These are phyloP conservation scores for Fusarium nanum DNA, from an alignment of 2,329 filamentous ascomycete genomes.

Conservation along the genomic window DNA sequence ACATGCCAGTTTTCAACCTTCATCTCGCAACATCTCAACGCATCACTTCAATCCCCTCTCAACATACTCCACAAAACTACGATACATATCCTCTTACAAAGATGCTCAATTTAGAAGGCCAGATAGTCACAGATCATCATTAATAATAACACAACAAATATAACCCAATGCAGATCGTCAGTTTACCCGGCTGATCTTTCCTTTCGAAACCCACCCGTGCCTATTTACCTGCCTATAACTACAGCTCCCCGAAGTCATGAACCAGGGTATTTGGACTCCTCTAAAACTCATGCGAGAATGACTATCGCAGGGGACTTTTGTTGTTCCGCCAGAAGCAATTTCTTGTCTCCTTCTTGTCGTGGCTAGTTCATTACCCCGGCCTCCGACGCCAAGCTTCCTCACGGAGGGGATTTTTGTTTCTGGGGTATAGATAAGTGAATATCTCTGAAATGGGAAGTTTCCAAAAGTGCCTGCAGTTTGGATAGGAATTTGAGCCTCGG, in stretches of 20 bases:
- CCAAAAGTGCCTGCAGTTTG: not conserved
- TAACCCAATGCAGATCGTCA: not conserved
- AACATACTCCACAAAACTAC: not conserved
- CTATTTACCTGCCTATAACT: not conserved
- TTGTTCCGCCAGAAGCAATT: not conserved
- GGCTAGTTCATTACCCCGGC: slow-evolving; percentile 23
- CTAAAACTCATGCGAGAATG: slow-evolving; percentile 4
- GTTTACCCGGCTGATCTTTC: not conserved
- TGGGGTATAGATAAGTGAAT: slow-evolving; percentile 13
- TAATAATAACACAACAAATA: not conserved
- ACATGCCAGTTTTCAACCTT: not conserved
- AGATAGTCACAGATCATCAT: not conserved
- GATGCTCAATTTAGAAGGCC: not conserved
- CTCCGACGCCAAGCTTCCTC: slow-evolving; percentile 10
- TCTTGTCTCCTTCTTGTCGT: slow-evolving; percentile 29
- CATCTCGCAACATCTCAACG: not conserved
- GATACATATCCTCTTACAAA: not conserved
- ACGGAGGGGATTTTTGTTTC: not conserved
- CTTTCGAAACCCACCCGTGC: not conserved
- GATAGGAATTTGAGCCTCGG: not conserved
- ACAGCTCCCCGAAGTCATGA: not conserved
- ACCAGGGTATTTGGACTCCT: not conserved
- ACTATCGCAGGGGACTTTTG: slow-evolving; percentile 24
- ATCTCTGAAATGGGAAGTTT: not conserved
- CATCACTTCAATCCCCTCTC: not conserved